Base-by-base conservation (phyloP, 306 rosid species). In the Acacia crassicarpa region DNA sequence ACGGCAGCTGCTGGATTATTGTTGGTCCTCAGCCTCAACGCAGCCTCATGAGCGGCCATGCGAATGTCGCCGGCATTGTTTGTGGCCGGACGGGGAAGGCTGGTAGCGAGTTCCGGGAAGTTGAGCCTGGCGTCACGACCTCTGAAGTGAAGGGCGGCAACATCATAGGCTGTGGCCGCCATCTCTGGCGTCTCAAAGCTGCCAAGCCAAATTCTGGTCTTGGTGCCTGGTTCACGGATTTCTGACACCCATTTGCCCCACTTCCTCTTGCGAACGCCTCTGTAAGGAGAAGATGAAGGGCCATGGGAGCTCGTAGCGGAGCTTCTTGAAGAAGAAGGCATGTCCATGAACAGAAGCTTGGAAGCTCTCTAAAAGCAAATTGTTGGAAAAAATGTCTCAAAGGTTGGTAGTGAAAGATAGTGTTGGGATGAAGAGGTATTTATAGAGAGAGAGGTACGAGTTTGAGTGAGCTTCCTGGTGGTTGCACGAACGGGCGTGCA, bases 161-260 rank as follows among this genome's bases (percentile, higher is more conserved):
- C 98, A 35, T 95, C 99, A 41, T 95, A 95, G 0, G 99, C 99
- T 0, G 98, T 97, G 0, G 99, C 99, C 0, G 98, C 99, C 98
- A 95, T 95, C 76, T 93, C 92, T 0, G 94, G 94, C 0, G 93
- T 82, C 84, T 91, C 93, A 56, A 89, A 95, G 74, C 99, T 95
- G 1, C 99, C 99, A 0, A 95, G 81, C 99, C 99, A 95, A 58
- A 95, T 95, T 25, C 99, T 61, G 19, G 94, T 89, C 53, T 95
- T 95, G 53, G 87, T 95, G 0, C 97, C 98, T 0, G 99, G 99
- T 51, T 95, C 95, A 0, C 99, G 92, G 69, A 95, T 93, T 89
- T 95, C 99, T 3, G 99, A 95, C 0, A 95, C 98, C 98, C 98
- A 95, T 80, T 95, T 95, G 0, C 99, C 99, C 99, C 99, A 95